Evolutionary conservation across 2,329 filamentous ascomycete species (phyloP).

Genomic region (Fusarium humuli): DNA sequence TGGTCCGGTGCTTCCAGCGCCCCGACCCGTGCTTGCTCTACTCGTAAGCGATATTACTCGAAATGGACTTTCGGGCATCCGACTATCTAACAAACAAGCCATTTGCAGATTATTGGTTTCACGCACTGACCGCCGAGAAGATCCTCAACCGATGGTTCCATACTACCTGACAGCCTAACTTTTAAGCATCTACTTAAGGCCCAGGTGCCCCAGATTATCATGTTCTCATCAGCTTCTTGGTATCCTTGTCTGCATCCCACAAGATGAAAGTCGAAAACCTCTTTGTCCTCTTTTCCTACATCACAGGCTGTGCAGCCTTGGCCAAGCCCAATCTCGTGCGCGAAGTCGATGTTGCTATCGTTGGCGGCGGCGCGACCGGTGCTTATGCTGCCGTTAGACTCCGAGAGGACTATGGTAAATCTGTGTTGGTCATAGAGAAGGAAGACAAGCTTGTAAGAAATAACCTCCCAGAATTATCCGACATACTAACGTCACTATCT

Average conservation of each 20-base stretch:
- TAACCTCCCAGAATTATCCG: fast-evolving
- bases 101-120: neutral
- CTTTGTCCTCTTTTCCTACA: neutral
- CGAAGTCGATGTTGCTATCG: slow-evolving; percentile 34
- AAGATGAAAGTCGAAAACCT: slow-evolving; percentile 1
- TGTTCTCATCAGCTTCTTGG: neutral
- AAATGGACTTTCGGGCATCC: neutral
- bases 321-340: neutral
- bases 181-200: neutral
- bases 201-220: neutral
- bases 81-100: neutral
- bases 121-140: neutral
- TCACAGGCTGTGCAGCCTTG: neutral
- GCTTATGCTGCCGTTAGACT: slow-evolving; percentile 37
- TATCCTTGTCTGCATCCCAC: fast-evolving
- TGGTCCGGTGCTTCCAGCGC: neutral
- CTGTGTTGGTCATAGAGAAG: slow-evolving; percentile 37
- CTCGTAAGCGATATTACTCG: neutral
- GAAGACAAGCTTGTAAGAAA: slow-evolving; percentile 12
- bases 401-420: slow-evolving; percentile 31
- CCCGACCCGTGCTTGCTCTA: neutral
- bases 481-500: neutral
- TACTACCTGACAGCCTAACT: neutral
- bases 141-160: neutral
- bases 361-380: slow-evolving; percentile 36